A percentile compares a stretch with the other conserved stretches of the same genome.
Conservation (phyloP, 192 early-diverging fungal species). For the Gryganskiella cystojenkinii region DNA sequence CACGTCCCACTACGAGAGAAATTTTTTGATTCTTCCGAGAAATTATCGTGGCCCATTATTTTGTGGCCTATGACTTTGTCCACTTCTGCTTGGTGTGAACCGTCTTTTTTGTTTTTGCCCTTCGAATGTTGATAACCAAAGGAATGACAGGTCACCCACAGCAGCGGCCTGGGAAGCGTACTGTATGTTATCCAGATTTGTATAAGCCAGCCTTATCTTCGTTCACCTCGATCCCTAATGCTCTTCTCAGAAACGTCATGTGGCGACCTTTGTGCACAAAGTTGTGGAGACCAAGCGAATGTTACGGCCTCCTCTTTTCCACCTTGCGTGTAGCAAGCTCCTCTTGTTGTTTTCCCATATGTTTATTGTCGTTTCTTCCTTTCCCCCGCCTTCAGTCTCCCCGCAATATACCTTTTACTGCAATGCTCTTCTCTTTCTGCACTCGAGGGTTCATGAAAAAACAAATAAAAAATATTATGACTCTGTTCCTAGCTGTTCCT, state of each 20-base stretch:
- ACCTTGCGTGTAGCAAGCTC: not conserved
- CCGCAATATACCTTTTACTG: conserved; percentile 31
- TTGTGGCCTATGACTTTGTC: not conserved
- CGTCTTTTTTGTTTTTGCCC: no score
- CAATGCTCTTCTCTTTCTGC: not conserved
- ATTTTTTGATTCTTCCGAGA: conserved; percentile 12
- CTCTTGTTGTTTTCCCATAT: not conserved
- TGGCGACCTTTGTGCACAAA: no score
- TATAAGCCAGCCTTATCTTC: not conserved
- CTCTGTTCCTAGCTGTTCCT: no score
- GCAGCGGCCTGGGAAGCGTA: no score
- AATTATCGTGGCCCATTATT: conserved; percentile 23
- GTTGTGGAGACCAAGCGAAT: no score
- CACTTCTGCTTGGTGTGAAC: not conserved
- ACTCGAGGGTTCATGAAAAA: no score
- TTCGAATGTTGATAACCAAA: no score
- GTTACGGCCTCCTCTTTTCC: no score
- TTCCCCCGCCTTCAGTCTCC: conserved; percentile 5
- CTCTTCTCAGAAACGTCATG: no score
- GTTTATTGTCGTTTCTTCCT: not conserved
- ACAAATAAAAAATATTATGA: no score
- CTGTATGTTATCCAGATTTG: not conserved
- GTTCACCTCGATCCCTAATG: not conserved
- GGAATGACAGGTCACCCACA: no score
- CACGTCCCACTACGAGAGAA: conserved; percentile 17